phyloP scores from a whole-genome alignment of 192 early-diverging fungal species.

The Coemansia sp. region DNA sequence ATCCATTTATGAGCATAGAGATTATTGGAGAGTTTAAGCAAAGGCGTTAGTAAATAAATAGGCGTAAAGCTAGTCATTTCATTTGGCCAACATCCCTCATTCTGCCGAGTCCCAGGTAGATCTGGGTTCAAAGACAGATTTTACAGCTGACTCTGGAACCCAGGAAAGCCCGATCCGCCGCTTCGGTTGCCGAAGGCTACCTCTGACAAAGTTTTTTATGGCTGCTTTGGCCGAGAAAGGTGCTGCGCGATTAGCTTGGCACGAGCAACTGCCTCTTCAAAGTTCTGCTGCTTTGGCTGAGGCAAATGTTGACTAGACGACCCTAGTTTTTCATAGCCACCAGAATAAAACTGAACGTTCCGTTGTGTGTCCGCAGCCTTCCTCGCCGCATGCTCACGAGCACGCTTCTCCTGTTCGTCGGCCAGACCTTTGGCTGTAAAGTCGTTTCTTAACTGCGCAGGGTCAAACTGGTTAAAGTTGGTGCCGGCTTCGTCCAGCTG shows the following conservation, averaged over 20 bases:
- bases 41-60: too few species aligned
- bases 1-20: too few species aligned
- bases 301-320: slow-evolving; percentile 5
- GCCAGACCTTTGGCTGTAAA: slow-evolving; percentile 34
- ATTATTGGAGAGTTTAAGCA: too few species aligned
- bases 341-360: slow-evolving; percentile 32
- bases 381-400: slow-evolving; percentile 33
- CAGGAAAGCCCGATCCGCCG: too few species aligned
- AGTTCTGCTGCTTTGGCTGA: slow-evolving; percentile 11
- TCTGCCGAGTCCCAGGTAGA: too few species aligned
- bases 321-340: slow-evolving; percentile 3
- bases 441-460: slow-evolving; percentile 33
- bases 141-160: too few species aligned
- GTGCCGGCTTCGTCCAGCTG: slow-evolving; percentile 79
- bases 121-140: too few species aligned
- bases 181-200: too few species aligned
- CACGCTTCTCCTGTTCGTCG: slow-evolving; percentile 35
- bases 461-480: slow-evolving; percentile 70
- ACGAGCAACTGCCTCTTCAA: slow-evolving; percentile 40
- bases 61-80: too few species aligned
- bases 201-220: not conserved
- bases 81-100: too few species aligned
- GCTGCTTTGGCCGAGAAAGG: slow-evolving; percentile 14
- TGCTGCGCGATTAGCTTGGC: slow-evolving; percentile 49
- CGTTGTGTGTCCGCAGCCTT: slow-evolving; percentile 23